Percentiles rank a stretch among this genome's conserved stretches.
Evolutionary conservation across 345 rosid species (phyloP).

Genomic region (Euclidium syriacum): DNA sequence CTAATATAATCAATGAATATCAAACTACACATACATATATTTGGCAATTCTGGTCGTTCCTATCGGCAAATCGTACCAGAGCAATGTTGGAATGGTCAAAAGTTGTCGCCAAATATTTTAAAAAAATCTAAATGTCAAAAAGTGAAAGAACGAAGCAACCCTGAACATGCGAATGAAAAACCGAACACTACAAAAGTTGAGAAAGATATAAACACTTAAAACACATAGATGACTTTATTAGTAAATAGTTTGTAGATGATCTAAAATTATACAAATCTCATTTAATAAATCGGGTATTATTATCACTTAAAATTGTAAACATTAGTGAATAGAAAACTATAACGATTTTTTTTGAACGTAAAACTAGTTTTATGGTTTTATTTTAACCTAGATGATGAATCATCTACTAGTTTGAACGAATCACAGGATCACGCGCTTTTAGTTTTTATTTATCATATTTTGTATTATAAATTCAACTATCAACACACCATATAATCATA

Average conservation of each 20-base stretch:
- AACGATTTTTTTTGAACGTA: no score
- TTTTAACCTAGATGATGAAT: no score
- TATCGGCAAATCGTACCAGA: slow-evolving; percentile 7
- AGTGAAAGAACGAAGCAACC: slow-evolving; percentile 17
- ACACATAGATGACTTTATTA: neutral
- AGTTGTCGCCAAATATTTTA: neutral
- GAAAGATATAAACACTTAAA: no score
- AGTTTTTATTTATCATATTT: no score
- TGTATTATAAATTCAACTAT: neutral
- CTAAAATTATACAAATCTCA: no score
- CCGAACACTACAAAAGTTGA: neutral
- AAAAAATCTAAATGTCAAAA: slow-evolving; percentile 15
- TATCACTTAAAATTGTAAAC: no score
- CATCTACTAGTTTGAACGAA: no score
- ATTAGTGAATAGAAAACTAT: no score
- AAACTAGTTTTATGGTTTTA: no score
- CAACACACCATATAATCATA: neutral
- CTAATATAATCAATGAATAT: slow-evolving; percentile 10
- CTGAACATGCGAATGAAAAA: slow-evolving; percentile 7
- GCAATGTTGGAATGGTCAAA: slow-evolving; percentile 19
- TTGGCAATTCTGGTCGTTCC: slow-evolving; percentile 13
- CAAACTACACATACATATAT: slow-evolving; percentile 21
- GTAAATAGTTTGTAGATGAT: no score
- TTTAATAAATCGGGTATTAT: no score
- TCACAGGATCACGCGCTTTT: no score